Evolutionary conservation across 257 asterid genomes (phyloP), one percentile per base, ranked within the genome.

Genomic region (Dorcoceras hygrometricum): DNA sequence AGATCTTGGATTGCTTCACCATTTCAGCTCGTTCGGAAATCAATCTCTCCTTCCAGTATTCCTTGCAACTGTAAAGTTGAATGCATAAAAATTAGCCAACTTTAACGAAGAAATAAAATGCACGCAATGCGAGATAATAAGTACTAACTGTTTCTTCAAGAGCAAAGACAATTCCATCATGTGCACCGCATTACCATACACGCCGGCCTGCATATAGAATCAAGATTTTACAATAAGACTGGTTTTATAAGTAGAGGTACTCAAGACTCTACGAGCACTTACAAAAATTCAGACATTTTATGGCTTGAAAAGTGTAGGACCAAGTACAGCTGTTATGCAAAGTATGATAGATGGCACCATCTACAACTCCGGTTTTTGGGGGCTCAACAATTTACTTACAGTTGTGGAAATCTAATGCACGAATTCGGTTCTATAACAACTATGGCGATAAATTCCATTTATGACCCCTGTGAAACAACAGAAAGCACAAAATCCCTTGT

Each of bases 91-190:
- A 23, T n/a, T 22, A 1, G 23, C 66, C 56, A 2, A 22, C 18
- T 23, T 7, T 10, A 46, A 2, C 5, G 73, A 29, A 19, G 22
- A 65, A 20, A 32, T 46, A 43, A 27, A 20, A 62, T 16, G 20
- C 8, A 18, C 18, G 4, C 32, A 8, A 19, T 26, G 39, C 20
- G 50, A 29, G 23, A 60, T 73, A 22, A 16, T 39, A 59, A 11
- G 64, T 10, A 73, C 79, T 78, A 51, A 89, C 96, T 86, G 76
- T 73, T 83, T 89, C 90, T 84, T 84, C 63, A 86, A 70, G 50
- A 89, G 91, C 82, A 86, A 51, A 74, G 86, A 87, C 32, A 87
- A 39, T 76, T 87, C 97, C 75, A 81, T 63, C 97, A 90, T 82
- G 71, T 76, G 91, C 50, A 86, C 86, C 8, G 87, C 85, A 36